These are phyloP conservation scores for Candida chilensis DNA, from an alignment of 805 yeast genomes.

Conservation along the genomic window DNA sequence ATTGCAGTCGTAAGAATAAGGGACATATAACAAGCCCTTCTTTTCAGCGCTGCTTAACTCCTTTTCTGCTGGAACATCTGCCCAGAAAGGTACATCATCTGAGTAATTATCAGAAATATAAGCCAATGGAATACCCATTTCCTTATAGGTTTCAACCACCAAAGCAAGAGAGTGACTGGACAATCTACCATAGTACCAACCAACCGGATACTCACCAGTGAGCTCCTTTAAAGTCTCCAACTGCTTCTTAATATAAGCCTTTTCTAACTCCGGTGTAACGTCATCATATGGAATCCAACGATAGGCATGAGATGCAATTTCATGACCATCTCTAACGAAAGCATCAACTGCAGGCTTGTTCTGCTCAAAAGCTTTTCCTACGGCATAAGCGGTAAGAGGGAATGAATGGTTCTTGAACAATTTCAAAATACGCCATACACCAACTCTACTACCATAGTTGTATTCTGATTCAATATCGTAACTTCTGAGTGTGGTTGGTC, in stretches of 20 bases:
- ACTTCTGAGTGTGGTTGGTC: constrained; percentile 9
- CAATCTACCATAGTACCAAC: constrained; percentile 24
- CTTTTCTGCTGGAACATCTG: constrained; percentile 15
- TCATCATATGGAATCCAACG: constrained; percentile 22
- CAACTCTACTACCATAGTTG: constrained; percentile 21
- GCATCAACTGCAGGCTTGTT: constrained; percentile 21
- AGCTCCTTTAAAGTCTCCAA: constrained; percentile 15
- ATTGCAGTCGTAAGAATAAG: constrained; percentile 13
- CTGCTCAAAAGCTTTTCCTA: constrained; percentile 23
- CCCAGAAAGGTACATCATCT: constrained; percentile 27
- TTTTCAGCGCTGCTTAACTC: no score
- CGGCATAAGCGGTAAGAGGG: constrained; percentile 24
- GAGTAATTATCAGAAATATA: constrained; percentile 23
- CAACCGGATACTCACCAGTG: constrained; percentile 20
- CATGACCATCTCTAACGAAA: constrained; percentile 24
- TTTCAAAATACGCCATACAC: constrained; percentile 22
- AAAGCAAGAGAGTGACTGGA: constrained; percentile 17
- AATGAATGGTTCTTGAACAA: constrained; percentile 18
- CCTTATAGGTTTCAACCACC: constrained; percentile 20
- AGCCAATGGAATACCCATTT: constrained; percentile 16
- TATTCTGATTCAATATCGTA: constrained; percentile 19
- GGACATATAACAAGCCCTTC: constrained; percentile 13
- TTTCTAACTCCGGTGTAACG: constrained; percentile 16
- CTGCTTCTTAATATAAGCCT: constrained; percentile 16
- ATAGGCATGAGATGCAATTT: constrained; percentile 24